Evolutionary conservation across 345 rosid genomes (phyloP), one percentile per base, ranked within the genome.

Genomic region (Hevea brasiliensis): DNA sequence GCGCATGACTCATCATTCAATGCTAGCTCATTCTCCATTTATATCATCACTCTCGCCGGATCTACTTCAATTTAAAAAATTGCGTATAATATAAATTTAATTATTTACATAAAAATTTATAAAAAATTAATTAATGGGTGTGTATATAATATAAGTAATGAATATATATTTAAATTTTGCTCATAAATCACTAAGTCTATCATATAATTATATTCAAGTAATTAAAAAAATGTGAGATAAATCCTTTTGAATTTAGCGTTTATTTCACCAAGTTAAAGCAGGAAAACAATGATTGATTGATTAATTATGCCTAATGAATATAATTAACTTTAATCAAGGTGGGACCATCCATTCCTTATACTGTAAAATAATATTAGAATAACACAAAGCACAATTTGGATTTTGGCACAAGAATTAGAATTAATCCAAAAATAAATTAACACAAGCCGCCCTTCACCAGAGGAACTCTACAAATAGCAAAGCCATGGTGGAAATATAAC

Each of bases 1-100:
- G 51, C 68, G 76, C 81, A 74, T 61, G 67, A 11, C 71, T 65
- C 71, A 57, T 74, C 24, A 74, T 74, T 74, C 71, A 79, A 20
- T 74, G 78, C 74, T 80, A 70, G 42, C 54, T 35, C 48, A 54
- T 57, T 32, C 21, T 65, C 40, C 74, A 73, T 77, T 72, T n/a
- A n/a, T n/a, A n/a, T n/a, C n/a, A 56, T 70, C 61, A 1, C 11
- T 37, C 3, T n/a, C n/a, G n/a, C 21, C 6, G 47, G 11, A 1
- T 6, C 50, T 9, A 5, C 35, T 61, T 40, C 14, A 32, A 61
- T 48, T 7, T 58, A n/a, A n/a, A n/a, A n/a, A n/a, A n/a, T n/a
- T n/a, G n/a, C n/a, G n/a, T n/a, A n/a, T n/a, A n/a, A n/a, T n/a
- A n/a, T 55, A 53, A 55, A 69, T 40, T 69, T 17, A 12, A 17